Conservation (phyloP, 495 filamentous ascomycete species). For the Pseudoneurospora amorphoporcata region DNA sequence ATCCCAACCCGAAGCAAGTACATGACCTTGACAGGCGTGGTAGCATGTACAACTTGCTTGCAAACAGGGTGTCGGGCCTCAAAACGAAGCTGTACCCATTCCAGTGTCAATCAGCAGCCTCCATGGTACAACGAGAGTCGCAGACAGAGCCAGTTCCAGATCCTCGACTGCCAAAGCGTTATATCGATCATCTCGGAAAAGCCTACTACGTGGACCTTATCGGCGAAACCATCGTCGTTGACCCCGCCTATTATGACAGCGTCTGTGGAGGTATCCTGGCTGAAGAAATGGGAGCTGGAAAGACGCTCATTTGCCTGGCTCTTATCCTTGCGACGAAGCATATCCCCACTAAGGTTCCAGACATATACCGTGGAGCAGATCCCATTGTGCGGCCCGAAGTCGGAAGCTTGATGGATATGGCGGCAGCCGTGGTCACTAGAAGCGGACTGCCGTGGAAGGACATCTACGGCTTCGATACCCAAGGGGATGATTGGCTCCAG, state of each 20-base stretch:
- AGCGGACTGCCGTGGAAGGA: constrained; percentile 59
- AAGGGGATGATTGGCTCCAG: constrained; percentile 19
- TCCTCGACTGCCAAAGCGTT: constrained; percentile 51
- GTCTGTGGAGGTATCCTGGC: constrained; percentile 69
- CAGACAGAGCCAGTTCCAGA: constrained; percentile 56
- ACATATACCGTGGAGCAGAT: constrained; percentile 8
- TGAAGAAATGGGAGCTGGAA: constrained; percentile 65
- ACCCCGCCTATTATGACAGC: constrained; percentile 63
- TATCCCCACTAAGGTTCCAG: constrained; percentile 55
- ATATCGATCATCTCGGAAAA: constrained; percentile 46
- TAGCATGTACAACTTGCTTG: constrained; percentile 55
- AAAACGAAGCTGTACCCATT: constrained; percentile 63
- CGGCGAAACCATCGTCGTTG: constrained; percentile 45
- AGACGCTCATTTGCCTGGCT: constrained; percentile 80
- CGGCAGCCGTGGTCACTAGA: constrained; percentile 55
- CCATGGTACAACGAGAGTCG: constrained; percentile 77
- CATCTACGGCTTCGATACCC: constrained; percentile 33
- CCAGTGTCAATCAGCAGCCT: constrained; percentile 70
- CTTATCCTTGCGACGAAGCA: constrained; percentile 71
- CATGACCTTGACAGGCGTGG: constrained; percentile 44
- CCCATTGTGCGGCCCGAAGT: constrained; percentile 8
- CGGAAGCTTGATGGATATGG: constrained; percentile 47
- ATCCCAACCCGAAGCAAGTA: constrained; percentile 43
- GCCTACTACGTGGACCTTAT: constrained; percentile 66
- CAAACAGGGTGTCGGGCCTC: constrained; percentile 46